Evolutionary conservation across 2,329 filamentous ascomycete genomes (phyloP).

Genomic region (Colletotrichum eremochloae): DNA sequence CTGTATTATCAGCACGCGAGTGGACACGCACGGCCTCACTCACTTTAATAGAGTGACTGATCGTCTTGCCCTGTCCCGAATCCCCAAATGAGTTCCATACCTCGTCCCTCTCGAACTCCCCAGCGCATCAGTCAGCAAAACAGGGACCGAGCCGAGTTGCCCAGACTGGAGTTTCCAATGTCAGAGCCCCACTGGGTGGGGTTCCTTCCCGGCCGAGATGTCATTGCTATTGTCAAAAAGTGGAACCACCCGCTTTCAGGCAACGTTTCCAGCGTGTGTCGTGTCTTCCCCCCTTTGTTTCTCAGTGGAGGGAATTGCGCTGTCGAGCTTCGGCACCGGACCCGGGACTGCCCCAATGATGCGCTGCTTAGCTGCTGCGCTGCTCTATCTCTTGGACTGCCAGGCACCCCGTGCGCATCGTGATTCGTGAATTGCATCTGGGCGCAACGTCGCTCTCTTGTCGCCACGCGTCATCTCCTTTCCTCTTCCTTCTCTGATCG

Average conservation of each 20-base stretch:
- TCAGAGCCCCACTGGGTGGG: not conserved
- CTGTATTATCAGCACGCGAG: not conserved
- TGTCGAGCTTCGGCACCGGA: not conserved
- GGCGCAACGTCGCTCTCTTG: conserved; percentile 1
- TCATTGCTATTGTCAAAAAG: conserved; percentile 5
- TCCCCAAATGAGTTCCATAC: not conserved
- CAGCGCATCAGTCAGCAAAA: not conserved
- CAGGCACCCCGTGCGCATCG: conserved; percentile 32
- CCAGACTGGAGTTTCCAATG: not conserved
- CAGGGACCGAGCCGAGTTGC: not conserved
- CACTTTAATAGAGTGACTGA: not conserved
- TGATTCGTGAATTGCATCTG: conserved; percentile 35
- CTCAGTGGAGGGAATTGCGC: conserved; percentile 7
- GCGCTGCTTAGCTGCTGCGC: conserved; percentile 2
- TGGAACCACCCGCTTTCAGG: conserved; percentile 13
- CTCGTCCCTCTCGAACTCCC: not conserved
- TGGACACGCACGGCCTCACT: not conserved
- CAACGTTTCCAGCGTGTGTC: conserved; percentile 17
- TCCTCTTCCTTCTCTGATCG: not conserved
- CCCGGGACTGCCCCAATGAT: not conserved
- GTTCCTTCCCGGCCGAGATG: conserved; percentile 25
- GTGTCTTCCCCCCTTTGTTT: not conserved
- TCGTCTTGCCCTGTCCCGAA: not conserved
- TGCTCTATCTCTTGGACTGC: not conserved
- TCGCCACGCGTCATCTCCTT: conserved; percentile 41